Conservation (phyloP, 2,329 filamentous ascomycete genomes). For the Diplodia seriata region DNA sequence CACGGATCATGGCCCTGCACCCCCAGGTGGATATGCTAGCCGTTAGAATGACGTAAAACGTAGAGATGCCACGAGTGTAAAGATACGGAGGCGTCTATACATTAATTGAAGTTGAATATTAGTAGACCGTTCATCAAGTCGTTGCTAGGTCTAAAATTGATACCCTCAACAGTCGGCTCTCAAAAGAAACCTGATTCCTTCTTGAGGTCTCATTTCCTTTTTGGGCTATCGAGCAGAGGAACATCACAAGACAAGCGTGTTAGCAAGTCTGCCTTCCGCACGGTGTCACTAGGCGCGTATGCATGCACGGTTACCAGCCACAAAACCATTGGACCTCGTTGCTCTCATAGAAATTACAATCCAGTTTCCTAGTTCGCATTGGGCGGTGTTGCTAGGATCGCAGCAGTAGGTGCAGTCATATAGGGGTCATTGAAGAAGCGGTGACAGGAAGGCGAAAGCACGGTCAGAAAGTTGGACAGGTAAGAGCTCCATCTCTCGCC, state of each 20-base stretch:
- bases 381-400: neutral
- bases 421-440: neutral
- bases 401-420: neutral
- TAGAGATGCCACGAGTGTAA: neutral
- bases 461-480: neutral
- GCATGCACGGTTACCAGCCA: neutral
- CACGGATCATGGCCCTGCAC: neutral
- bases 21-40: neutral
- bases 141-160: too few species aligned
- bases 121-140: neutral
- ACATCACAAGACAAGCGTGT: too few species aligned
- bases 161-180: too few species aligned
- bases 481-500: neutral
- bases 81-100: too few species aligned
- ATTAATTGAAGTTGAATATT: neutral
- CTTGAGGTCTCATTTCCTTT: too few species aligned
- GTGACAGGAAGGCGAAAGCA: neutral
- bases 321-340: neutral
- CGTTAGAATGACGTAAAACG: neutral
- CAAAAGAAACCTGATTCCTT: too few species aligned
- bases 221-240: too few species aligned
- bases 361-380: neutral
- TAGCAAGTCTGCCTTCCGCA: neutral
- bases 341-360: neutral
- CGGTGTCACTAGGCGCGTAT: neutral